Conservation (phyloP, 2,329 filamentous ascomycete species). For the Acephala macrosclerotiorum region DNA sequence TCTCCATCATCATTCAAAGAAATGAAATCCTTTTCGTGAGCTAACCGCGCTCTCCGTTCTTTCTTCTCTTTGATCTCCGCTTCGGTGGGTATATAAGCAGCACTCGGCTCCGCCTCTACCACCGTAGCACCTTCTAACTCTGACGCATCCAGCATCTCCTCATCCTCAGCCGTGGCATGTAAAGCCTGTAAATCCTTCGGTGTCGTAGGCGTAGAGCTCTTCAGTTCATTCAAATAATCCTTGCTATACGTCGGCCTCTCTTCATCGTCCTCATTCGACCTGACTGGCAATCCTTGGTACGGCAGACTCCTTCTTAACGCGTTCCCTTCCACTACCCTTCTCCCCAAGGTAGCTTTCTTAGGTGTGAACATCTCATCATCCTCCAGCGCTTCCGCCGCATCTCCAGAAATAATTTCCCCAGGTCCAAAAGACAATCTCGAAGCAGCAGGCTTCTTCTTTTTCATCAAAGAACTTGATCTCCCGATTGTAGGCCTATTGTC, state of each 20-base stretch:
- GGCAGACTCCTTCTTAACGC: constrained; percentile 62
- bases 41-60: constrained; percentile 82
- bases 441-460: constrained; percentile 67
- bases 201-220: constrained; percentile 83
- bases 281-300: constrained; percentile 37
- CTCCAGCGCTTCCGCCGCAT: constrained; percentile 58
- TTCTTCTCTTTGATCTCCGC: constrained; percentile 92
- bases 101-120: constrained; percentile 49
- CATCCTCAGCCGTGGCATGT: constrained; percentile 53
- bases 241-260: constrained; percentile 83
- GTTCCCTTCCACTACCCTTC: constrained; percentile 72
- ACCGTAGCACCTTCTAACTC: constrained; percentile 71
- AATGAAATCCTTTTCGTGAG: constrained; percentile 74
- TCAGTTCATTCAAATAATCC: constrained; percentile 85
- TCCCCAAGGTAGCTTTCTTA: constrained; percentile 68
- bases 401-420: constrained; percentile 59
- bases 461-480: constrained; percentile 61
- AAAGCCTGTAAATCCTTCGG: constrained; percentile 67
- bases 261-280: constrained; percentile 62
- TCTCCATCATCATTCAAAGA: constrained; percentile 63
- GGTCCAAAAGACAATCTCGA: constrained; percentile 81
- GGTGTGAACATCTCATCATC: constrained; percentile 64
- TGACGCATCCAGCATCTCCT: constrained; percentile 63
- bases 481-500: constrained; percentile 51
- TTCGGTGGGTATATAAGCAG: constrained; percentile 74